Evolutionary conservation across 202 grass and related monocot species (phyloP).

Genomic region (Setaria viridis): DNA sequence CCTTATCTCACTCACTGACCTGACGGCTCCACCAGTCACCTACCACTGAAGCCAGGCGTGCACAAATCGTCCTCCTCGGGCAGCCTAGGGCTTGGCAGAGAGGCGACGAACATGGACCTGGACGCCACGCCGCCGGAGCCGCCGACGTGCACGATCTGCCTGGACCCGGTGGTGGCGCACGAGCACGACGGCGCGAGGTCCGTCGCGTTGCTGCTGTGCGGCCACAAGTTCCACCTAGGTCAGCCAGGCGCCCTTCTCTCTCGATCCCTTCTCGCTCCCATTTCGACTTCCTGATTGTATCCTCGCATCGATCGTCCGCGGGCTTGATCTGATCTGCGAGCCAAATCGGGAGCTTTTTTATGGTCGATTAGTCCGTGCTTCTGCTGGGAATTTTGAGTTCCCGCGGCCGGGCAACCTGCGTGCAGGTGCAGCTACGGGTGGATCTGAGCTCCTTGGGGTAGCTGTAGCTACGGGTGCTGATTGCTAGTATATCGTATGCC

Average conservation of each 20-base stretch:
- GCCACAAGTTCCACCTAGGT: slow-evolving; percentile 83
- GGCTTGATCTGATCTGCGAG: background rate
- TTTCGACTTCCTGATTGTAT: background rate
- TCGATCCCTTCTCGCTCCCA: too few relatives aligned
- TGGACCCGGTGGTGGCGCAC: slow-evolving; percentile 42
- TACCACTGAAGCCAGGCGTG: background rate
- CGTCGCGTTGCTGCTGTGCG: slow-evolving; percentile 66
- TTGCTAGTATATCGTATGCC: background rate
- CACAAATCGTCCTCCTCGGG: background rate
- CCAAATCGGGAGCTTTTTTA: background rate
- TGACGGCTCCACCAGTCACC: background rate
- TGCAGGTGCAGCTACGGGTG: background rate
- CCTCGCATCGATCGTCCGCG: background rate
- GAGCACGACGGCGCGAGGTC: slow-evolving; percentile 42
- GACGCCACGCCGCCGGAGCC: background rate
- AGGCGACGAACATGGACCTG: slow-evolving; percentile 15
- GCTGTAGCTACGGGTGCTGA: background rate
- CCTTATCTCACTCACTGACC: too few relatives aligned
- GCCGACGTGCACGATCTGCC: slow-evolving; percentile 58
- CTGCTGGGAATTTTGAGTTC: background rate
- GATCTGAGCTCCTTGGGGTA: background rate
- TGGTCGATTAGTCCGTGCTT: background rate
- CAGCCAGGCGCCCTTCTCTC: background rate
- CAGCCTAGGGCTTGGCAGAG: background rate
- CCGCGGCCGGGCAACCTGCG: too few relatives aligned